Base-by-base conservation (phyloP, 2,329 filamentous ascomycete genomes). In the Fusarium tuaranense region DNA sequence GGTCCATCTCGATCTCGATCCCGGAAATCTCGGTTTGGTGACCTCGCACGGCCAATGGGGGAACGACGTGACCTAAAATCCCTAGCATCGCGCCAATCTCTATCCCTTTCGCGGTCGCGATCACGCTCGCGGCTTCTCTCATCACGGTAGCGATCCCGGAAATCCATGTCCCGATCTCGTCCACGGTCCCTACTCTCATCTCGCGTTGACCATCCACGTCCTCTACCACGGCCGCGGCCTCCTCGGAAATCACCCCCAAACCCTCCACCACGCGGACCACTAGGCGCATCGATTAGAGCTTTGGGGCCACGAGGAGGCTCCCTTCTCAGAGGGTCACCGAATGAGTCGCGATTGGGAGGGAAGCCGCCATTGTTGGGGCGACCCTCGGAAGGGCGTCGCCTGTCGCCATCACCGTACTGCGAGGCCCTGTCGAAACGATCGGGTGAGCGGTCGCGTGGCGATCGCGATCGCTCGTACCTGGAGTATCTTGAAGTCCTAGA, bases 231-330 rank as follows among this genome's bases (percentile, higher is more conserved):
- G 7, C 84, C 84, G 14, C 84, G 80, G 51, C 83, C 80, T 67
- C 86, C 87, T 72, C 90, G 87, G 76, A 91, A 92, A 63, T 94
- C 93, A 27, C 90, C 88, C 4, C 86, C 85, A 79, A 92, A 94
- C 10, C 90, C 91, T 67, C 91, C 88, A 51, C 92, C 92, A 67
- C 93, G 89, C 16, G 91, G 92, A 34, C 91, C 91, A 73, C 88
- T 90, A n/a, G 90, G 89, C 34, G 90, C 84, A 70, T 96, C 94
- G 69, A 93, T 89, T 67, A 95, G 85, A 5, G 93, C 94, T 82
- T 95, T 95, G 13, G 95, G 95, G 0, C 94, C 95, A 66, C 95
- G 89, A 4, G 95, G 95, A 2, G 94, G 92, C 73, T 97, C 94
- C 74, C 92, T 88, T 34, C 86, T 81, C 80, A 88, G 73, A 76